Evolutionary conservation across 352 stramenopile species (phyloP).

Genomic region (Globisporangium carolinianum): DNA sequence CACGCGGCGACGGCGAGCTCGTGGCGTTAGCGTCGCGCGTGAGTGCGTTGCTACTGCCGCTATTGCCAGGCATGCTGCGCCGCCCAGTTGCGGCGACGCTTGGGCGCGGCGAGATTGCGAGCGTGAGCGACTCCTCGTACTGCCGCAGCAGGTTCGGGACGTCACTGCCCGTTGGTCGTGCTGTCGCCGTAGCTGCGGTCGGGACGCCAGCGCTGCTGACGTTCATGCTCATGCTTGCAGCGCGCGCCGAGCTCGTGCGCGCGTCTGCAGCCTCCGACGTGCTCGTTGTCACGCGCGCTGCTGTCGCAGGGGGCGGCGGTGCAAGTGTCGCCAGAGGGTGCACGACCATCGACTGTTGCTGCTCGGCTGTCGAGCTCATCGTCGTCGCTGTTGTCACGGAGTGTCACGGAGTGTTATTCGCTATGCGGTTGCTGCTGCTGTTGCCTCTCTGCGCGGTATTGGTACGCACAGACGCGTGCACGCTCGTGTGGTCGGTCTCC

Average conservation of each 20-base stretch:
- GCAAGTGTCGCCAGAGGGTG: slow-evolving; percentile 9
- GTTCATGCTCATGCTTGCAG: slow-evolving; percentile 4
- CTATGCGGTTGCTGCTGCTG: too few species aligned
- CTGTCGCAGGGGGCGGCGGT: background rate
- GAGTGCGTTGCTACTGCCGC: background rate
- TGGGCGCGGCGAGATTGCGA: slow-evolving; percentile 21
- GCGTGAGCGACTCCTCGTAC: slow-evolving; percentile 45
- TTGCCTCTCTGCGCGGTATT: too few species aligned
- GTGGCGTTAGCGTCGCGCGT: background rate
- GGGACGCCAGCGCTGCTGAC: background rate
- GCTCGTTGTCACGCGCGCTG: background rate
- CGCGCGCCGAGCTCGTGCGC: slow-evolving; percentile 3
- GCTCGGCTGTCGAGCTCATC: slow-evolving; percentile 11
- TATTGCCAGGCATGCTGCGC: background rate
- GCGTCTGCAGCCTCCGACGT: slow-evolving; percentile 1
- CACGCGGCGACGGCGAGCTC: slow-evolving; percentile 30
- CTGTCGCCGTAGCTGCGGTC: background rate
- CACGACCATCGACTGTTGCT: slow-evolving; percentile 8
- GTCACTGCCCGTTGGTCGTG: background rate
- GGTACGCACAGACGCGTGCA: too few species aligned
- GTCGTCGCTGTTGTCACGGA: background rate
- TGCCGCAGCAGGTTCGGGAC: slow-evolving; percentile 28
- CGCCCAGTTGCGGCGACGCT: background rate
- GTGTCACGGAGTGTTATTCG: background rate
- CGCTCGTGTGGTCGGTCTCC: too few species aligned